A percentile compares a stretch with the other conserved stretches of the same genome.
Conservation (phyloP, 176 grass and related monocot species). For the Musa schizocarpa region DNA sequence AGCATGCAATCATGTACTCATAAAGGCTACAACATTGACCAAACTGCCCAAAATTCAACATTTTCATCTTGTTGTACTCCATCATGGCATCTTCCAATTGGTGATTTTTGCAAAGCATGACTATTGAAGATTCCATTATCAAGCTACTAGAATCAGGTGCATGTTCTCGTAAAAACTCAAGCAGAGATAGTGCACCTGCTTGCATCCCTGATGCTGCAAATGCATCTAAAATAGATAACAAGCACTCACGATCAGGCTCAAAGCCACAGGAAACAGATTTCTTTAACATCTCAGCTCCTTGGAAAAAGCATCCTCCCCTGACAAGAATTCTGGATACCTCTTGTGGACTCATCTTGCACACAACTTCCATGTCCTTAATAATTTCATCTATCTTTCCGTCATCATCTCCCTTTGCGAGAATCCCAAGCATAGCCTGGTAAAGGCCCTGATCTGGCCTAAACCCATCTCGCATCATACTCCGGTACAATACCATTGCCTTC, state of each 20-base stretch:
- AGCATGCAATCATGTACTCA: constrained; percentile 63
- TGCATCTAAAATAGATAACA: constrained; percentile 56
- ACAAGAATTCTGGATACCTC: constrained; percentile 48
- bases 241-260: constrained; percentile 45
- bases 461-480: constrained; percentile 54
- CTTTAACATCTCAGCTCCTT: constrained; percentile 60
- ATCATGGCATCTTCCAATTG: constrained; percentile 44
- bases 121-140: constrained; percentile 65
- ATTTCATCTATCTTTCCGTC: constrained; percentile 45
- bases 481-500: constrained; percentile 63
- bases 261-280: constrained; percentile 51
- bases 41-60: constrained; percentile 32
- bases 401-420: constrained; percentile 40
- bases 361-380: constrained; percentile 57
- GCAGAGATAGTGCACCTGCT: constrained; percentile 53
- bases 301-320: constrained; percentile 50
- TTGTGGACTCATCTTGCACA: constrained; percentile 46
- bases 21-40: constrained; percentile 41
- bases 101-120: constrained; percentile 60
- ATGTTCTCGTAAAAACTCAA: constrained; percentile 51
- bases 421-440: constrained; percentile 48
- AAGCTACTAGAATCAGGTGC: constrained; percentile 35
- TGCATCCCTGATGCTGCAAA: constrained; percentile 39
- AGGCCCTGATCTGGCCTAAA: constrained; percentile 45
- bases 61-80: constrained; percentile 46